Conservation (phyloP, 148 eudicot species). For the Amaranthus palmeri region DNA sequence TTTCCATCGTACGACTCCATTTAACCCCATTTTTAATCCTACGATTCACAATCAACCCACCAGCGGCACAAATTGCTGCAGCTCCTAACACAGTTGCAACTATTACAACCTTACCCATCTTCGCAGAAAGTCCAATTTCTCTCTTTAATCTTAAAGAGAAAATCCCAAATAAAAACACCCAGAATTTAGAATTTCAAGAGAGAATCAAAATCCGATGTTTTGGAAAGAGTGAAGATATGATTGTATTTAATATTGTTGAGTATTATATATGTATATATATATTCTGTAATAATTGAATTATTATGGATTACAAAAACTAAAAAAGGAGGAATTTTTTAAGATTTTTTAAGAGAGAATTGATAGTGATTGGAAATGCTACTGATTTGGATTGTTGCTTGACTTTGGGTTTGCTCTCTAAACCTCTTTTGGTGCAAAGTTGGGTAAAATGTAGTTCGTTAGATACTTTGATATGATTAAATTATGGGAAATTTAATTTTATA, state of each 20-base stretch:
- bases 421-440: background rate
- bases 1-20: conserved; percentile 46
- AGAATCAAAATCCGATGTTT: background rate
- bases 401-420: background rate
- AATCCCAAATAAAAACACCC: background rate
- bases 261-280: background rate
- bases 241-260: background rate
- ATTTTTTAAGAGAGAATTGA: background rate
- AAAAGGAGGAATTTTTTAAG: too few species aligned
- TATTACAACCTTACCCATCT: conserved; percentile 49
- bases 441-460: too few species aligned
- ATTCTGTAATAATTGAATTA: background rate
- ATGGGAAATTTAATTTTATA: too few species aligned
- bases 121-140: background rate
- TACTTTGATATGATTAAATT: too few species aligned
- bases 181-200: conserved; percentile 19
- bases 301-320: too few species aligned
- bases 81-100: conserved; percentile 41
- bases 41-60: conserved; percentile 43
- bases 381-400: conserved; percentile 6
- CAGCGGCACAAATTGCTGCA: conserved; percentile 42
- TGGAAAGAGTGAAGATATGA: conserved; percentile 10
- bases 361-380: background rate
- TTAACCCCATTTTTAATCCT: conserved; percentile 33
- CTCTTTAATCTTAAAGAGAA: background rate